Base-by-base conservation (phyloP, 345 rosid species). In the Salix suchowensis region DNA sequence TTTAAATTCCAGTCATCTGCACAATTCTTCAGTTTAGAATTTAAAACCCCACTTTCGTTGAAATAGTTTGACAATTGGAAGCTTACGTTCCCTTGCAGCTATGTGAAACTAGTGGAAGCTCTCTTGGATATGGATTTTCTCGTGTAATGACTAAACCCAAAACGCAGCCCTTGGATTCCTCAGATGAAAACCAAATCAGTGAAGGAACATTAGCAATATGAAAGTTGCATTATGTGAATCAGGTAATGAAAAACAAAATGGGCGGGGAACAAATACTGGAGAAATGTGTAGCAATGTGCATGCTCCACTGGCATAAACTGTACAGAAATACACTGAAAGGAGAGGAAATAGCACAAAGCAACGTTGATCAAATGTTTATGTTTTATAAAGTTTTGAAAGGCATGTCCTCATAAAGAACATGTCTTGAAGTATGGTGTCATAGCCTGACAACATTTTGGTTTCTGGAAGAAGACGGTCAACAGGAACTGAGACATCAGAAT, bases 111-210 rank as follows among this genome's bases (percentile, higher is more conserved):
- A 95, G 86, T 28, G 99, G 99, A 75, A 96, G 96, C 79, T 96
- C 99, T 39, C 94, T 89, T 68, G 99, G 99, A 15, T 96, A 96
- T 70, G 99, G 99, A 77, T 93, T 84, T 87, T 88, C 98, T 19
- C 84, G 97, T 60, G 79, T 88, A 21, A 78, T 78, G 85, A 88
- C 72, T 68, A 92, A 86, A 82, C 85, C 98, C 30, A 96, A 89
- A 85, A 44, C 73, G 70, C 88, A 65, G 77, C 50, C 76, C 37
- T 69, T 87, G 1, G 98, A 95, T 81, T 80, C 91, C 66, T 82
- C 90, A 28, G 98, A 93, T 23, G 99, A 89, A 58, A 88, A 78
- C 85, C 91, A 88, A 83, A 70, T 86, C 72, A 70, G 81, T 4
- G 98, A 93, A 84, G 97, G 97, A 75, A 87, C 94, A 36, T 77